Percentiles rank a stretch among this genome's conserved stretches.
Evolutionary conservation across 768 basidiomycete species (phyloP).

Genomic region (Agaricus subrufescens): DNA sequence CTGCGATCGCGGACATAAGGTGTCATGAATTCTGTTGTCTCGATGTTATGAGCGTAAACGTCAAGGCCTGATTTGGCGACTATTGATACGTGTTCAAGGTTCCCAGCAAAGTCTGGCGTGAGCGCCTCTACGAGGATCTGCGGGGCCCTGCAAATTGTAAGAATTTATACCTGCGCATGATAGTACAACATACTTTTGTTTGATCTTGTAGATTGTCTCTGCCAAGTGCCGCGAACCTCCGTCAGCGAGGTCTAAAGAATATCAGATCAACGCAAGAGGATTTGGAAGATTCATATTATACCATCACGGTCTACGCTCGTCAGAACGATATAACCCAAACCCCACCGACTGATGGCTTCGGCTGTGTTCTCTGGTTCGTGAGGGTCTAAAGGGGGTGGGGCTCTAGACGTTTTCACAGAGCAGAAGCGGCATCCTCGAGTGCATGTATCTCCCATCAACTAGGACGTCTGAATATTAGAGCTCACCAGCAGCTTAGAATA

Average conservation of each 20-base stretch:
- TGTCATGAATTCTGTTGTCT: slow-evolving; percentile 92
- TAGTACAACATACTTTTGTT: slow-evolving; percentile 68
- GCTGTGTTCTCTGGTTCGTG: slow-evolving; percentile 99
- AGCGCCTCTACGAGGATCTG: slow-evolving; percentile 95
- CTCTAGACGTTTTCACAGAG: slow-evolving; percentile 88
- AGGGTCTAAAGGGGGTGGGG: slow-evolving; percentile 87
- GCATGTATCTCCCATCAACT: slow-evolving; percentile 99
- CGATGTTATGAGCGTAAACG: slow-evolving; percentile 97
- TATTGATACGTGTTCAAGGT: slow-evolving; percentile 63
- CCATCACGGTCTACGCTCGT: slow-evolving; percentile 97
- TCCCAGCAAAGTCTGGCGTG: slow-evolving; percentile 90
- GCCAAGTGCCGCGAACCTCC: slow-evolving; percentile 94
- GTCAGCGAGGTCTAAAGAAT: slow-evolving; percentile 72
- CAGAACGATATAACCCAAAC: slow-evolving; percentile 94
- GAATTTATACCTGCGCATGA: background rate
- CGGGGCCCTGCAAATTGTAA: slow-evolving; percentile 61
- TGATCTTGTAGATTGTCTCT: slow-evolving; percentile 91
- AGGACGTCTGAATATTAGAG: slow-evolving; percentile 7
- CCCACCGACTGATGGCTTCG: slow-evolving; percentile 97
- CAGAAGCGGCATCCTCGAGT: slow-evolving; percentile 98
- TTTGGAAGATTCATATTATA: slow-evolving; percentile 27
- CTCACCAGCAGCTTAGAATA: background rate
- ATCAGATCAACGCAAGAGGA: background rate
- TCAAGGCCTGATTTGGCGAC: slow-evolving; percentile 94
- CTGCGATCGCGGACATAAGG: slow-evolving; percentile 94